Conservation (phyloP, 1,284 basidiomycete genomes). For the Malassezia slooffiae region DNA sequence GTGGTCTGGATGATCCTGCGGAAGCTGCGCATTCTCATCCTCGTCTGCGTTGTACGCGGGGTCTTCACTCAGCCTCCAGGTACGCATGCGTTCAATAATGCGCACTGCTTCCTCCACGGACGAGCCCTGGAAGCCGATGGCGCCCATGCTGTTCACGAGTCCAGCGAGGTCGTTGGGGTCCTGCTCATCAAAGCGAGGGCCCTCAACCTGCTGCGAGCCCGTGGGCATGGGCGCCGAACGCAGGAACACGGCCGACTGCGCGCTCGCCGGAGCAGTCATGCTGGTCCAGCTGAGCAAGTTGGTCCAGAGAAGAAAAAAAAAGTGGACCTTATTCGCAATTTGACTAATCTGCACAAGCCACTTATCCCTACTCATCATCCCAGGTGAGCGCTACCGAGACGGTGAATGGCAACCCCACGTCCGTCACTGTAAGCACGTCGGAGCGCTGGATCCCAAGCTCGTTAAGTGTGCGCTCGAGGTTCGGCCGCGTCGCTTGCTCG, state of each 20-base stretch:
- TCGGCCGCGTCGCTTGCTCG: conserved; percentile 72
- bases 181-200: conserved; percentile 71
- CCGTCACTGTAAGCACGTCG: conserved; percentile 69
- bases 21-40: conserved; percentile 15
- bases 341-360: not conserved
- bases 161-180: conserved; percentile 55
- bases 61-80: conserved; percentile 28
- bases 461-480: conserved; percentile 70
- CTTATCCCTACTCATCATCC: not conserved
- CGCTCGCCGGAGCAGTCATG: conserved; percentile 1
- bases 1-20: conserved; percentile 22
- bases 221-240: conserved; percentile 18
- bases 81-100: conserved; percentile 70
- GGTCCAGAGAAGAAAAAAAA: not conserved
- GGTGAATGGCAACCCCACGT: conserved; percentile 69
- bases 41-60: conserved; percentile 15
- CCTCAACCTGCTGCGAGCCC: conserved; percentile 56
- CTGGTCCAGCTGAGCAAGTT: not conserved
- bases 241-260: conserved; percentile 18
- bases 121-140: conserved; percentile 91
- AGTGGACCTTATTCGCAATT: not conserved
- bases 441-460: conserved; percentile 67
- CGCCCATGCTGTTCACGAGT: conserved; percentile 68
- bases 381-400: conserved; percentile 5
- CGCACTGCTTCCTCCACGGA: conserved; percentile 78